Conservation (phyloP, 208 protist genomes). For the Balamuthia mandrillaris region DNA sequence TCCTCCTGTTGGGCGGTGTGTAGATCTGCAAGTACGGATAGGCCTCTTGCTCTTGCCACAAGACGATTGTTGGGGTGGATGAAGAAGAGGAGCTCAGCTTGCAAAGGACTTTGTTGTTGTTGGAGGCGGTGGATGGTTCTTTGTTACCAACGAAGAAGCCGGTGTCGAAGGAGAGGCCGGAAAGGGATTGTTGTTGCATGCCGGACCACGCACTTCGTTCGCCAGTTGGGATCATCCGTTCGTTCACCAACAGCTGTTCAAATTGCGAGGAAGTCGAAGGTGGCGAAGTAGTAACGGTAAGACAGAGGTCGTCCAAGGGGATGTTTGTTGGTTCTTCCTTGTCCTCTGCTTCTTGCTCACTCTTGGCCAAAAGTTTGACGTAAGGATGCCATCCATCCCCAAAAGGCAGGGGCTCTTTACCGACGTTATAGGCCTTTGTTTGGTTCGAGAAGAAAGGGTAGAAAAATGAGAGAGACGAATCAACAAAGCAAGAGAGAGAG, state of each 20-base stretch:
- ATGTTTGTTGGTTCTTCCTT: too few species aligned
- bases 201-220: not conserved
- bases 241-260: not conserved
- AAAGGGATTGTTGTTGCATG: not conserved
- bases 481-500: not conserved
- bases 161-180: not conserved
- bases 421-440: not conserved
- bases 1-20: not conserved
- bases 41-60: not conserved
- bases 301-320: too few species aligned
- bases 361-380: not conserved
- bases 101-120: not conserved
- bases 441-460: not conserved
- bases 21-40: slow-evolving; percentile 1
- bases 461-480: not conserved
- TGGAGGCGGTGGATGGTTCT: not conserved
- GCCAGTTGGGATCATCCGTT: not conserved
- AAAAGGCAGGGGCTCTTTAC: not conserved
- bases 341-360: not conserved
- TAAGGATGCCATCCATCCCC: not conserved
- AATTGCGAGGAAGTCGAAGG: too few species aligned
- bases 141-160: not conserved
- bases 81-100: not conserved
- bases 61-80: not conserved
- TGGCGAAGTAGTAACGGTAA: too few species aligned